These are phyloP conservation scores for Plantago elongata DNA, from an alignment of 257 asterid species.

Conservation along the genomic window DNA sequence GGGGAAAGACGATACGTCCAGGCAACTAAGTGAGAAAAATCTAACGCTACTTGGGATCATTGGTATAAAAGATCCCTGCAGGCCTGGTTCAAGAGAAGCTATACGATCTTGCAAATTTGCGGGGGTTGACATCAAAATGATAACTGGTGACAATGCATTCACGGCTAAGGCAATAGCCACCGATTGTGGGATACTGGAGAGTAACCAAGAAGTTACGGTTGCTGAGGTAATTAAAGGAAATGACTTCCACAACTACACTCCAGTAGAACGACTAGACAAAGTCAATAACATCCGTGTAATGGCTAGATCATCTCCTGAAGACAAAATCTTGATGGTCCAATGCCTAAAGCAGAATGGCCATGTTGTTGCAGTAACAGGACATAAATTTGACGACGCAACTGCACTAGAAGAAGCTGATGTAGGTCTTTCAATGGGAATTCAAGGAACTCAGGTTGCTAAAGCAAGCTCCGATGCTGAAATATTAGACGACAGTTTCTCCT, in stretches of 20 bases:
- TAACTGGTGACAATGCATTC: constrained; percentile 71
- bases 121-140: constrained; percentile 65
- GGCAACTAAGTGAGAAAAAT: constrained; percentile 28
- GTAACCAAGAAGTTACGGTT: constrained; percentile 6
- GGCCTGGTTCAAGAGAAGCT: constrained; percentile 59
- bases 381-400: constrained; percentile 70
- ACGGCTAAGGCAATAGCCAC: constrained; percentile 75
- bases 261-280: constrained; percentile 49
- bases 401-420: constrained; percentile 67
- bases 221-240: constrained; percentile 56
- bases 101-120: constrained; percentile 56
- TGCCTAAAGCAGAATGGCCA: constrained; percentile 55
- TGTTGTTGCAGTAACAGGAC: constrained; percentile 74
- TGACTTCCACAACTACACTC: constrained; percentile 53
- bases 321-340: constrained; percentile 72
- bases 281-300: constrained; percentile 50
- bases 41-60: constrained; percentile 45
- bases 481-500: constrained; percentile 56
- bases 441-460: constrained; percentile 66
- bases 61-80: constrained; percentile 68
- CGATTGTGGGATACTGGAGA: constrained; percentile 62
- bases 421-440: constrained; percentile 72
- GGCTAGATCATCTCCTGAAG: constrained; percentile 78
- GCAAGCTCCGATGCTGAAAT: constrained; percentile 72
- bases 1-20: background rate